Evolutionary conservation across 2,329 filamentous ascomycete species (phyloP).

Genomic region (Penicillium sp.): DNA sequence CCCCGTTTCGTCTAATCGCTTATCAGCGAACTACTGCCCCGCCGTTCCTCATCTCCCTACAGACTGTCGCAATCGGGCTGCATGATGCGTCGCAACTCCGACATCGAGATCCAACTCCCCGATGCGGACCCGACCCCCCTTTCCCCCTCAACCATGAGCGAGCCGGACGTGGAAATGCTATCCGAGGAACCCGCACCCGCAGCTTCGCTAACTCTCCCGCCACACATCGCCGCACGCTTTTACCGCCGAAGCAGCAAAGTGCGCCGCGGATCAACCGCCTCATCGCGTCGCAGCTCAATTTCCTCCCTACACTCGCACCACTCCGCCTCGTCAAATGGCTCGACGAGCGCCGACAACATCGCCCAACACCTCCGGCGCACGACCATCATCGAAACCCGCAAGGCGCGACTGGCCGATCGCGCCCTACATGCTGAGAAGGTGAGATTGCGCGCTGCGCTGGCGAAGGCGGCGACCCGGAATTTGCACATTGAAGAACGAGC

Average conservation of each 20-base stretch:
- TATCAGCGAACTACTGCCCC: constrained; percentile 50
- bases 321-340: constrained; percentile 55
- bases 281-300: constrained; percentile 67
- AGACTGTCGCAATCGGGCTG: constrained; percentile 45
- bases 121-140: constrained; percentile 35
- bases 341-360: constrained; percentile 61
- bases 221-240: constrained; percentile 67
- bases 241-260: constrained; percentile 57
- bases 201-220: constrained; percentile 56
- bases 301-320: constrained; percentile 67
- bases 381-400: constrained; percentile 67
- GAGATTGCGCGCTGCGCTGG: constrained; percentile 63
- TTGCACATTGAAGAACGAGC: constrained; percentile 66
- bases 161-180: constrained; percentile 49
- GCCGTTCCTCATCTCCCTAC: constrained; percentile 14
- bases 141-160: constrained; percentile 29
- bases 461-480: constrained; percentile 61
- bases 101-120: constrained; percentile 46
- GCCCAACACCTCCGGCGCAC: constrained; percentile 68
- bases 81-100: constrained; percentile 49
- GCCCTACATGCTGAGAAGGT: constrained; percentile 70
- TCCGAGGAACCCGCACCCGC: constrained; percentile 35
- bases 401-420: constrained; percentile 66
- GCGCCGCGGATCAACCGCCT: constrained; percentile 64
- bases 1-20: constrained; percentile 32